Base-by-base conservation (phyloP, 345 rosid species). In the Atalantia buxifolia region DNA sequence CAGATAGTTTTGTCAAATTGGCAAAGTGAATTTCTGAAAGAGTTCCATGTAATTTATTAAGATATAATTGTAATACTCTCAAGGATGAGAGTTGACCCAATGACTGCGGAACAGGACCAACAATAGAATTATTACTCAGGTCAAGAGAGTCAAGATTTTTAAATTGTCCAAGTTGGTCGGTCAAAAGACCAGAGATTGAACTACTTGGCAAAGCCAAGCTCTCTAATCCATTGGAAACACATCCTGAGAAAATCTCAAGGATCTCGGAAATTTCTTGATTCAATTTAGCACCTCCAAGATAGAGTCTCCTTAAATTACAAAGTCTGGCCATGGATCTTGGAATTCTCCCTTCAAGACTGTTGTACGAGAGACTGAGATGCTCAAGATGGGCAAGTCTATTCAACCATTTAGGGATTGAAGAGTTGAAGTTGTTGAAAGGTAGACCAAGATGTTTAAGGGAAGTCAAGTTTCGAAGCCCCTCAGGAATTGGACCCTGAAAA, bases 21-120 rank as follows among this genome's bases (percentile, higher is more conserved):
- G 36, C 72, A 36, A 85, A 82, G 76, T 81, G 81, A 25, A 33
- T 71, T 72, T 78, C 81, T 9, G 73, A 62, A 40, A 84, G 66
- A 16, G 24, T 73, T 60, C 75, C 64, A 0, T 73, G 35, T 33
- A 53, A 71, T 19, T 71, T 9, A 19, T 55, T 66, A 40, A 69
- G 27, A 7, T 22, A 28, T 6, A 64, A 4, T 53, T 28, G 2
- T 42, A 35, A 24, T 78, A 72, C 50, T 3, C 50, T 45, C 81
- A 62, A 53, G 27, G 57, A 12, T 22, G 74, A 55, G 6, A 22
- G 12, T 73, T 13, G 7, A 12, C 65, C 76, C 1, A 59, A 33
- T 2, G 65, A 72, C 4, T 5, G 16, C 0, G 63, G 64, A 55
- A 80, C 8, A 3, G 4, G 42, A 2, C 84, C 84, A 9, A 31